Percentiles rank a stretch among this genome's conserved stretches.
These are phyloP conservation scores for Clonostachys solani DNA, from an alignment of 2,329 filamentous ascomycete species.

Conservation along the genomic window DNA sequence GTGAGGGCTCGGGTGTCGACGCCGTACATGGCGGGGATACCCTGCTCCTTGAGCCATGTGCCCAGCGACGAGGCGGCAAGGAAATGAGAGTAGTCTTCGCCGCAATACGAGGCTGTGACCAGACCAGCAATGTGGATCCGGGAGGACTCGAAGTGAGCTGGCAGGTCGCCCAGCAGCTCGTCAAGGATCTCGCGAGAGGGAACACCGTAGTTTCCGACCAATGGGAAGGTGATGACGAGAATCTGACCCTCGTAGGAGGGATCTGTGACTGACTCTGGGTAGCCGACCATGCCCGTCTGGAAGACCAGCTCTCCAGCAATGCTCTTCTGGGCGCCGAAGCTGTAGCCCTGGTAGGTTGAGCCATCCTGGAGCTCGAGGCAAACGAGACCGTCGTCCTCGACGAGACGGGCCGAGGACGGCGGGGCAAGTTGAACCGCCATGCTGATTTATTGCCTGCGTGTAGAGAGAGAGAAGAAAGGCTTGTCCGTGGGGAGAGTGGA, in stretches of 20 bases:
- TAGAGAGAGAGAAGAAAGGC: slow-evolving; percentile 2
- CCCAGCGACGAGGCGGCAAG: slow-evolving; percentile 87
- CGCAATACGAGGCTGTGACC: slow-evolving; percentile 85
- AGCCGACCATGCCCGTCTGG: slow-evolving; percentile 99
- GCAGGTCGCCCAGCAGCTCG: slow-evolving; percentile 77
- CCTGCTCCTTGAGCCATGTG: slow-evolving; percentile 94
- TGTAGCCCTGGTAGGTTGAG: slow-evolving; percentile 86
- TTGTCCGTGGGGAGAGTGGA: slow-evolving; percentile 9
- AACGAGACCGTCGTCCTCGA: slow-evolving; percentile 59
- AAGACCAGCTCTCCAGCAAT: slow-evolving; percentile 97
- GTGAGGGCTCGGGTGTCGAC: slow-evolving; percentile 92
- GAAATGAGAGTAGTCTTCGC: slow-evolving; percentile 94
- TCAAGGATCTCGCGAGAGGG: slow-evolving; percentile 83
- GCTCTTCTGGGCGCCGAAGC: slow-evolving; percentile 94
- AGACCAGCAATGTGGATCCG: slow-evolving; percentile 93
- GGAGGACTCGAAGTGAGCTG: slow-evolving; percentile 87
- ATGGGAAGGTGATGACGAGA: slow-evolving; percentile 90
- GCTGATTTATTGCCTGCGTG: slow-evolving; percentile 5
- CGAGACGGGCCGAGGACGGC: slow-evolving; percentile 58
- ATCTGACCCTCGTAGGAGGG: slow-evolving; percentile 91
- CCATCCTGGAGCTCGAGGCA: slow-evolving; percentile 93
- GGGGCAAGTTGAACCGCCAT: slow-evolving; percentile 32
- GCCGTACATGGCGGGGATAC: slow-evolving; percentile 88
- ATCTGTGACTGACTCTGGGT: slow-evolving; percentile 89
- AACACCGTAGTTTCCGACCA: slow-evolving; percentile 97